Percentiles rank a stretch among this genome's conserved stretches.
Evolutionary conservation across 1,284 basidiomycete species (phyloP).

Genomic region (Phlebopus sp.): DNA sequence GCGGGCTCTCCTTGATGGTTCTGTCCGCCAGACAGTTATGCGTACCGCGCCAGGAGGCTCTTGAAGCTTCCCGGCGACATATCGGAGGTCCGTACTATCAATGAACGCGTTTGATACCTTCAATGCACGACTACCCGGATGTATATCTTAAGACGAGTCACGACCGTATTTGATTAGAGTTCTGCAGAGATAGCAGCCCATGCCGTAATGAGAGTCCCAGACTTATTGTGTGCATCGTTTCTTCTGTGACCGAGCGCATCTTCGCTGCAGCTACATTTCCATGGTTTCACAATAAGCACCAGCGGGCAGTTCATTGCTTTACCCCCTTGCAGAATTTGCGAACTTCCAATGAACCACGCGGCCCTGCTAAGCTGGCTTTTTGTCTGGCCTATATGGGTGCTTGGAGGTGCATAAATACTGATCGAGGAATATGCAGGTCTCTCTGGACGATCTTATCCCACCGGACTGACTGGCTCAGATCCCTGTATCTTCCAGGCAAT

Average conservation of each 20-base stretch:
- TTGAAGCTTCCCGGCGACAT: too few relatives aligned
- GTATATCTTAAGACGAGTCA: too few relatives aligned
- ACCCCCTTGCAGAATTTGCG: constrained; percentile 19
- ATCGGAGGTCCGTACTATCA: too few relatives aligned
- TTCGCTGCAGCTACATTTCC: constrained; percentile 12
- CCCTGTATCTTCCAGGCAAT: constrained; percentile 16
- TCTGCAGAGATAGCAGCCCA: too few relatives aligned
- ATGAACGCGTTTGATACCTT: too few relatives aligned
- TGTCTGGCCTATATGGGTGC: constrained; percentile 15
- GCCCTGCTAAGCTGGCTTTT: constrained; percentile 16
- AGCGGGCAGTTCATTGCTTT: constrained; percentile 3
- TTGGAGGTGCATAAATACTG: constrained; percentile 23
- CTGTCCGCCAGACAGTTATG: too few relatives aligned
- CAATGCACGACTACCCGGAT: too few relatives aligned
- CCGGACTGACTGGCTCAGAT: constrained; percentile 32
- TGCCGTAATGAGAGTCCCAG: constrained; percentile 3
- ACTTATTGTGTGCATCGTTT: constrained; percentile 26
- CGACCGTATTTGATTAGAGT: too few relatives aligned
- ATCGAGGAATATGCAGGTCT: neutral
- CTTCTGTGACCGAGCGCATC: constrained; percentile 7
- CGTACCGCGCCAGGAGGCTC: too few relatives aligned
- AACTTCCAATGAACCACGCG: constrained; percentile 11
- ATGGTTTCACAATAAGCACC: constrained; percentile 31
- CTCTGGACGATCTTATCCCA: constrained; percentile 14
- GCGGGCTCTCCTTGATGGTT: too few relatives aligned